Base-by-base conservation (phyloP, 495 filamentous ascomycete genomes). In the Penicillium arizonense region DNA sequence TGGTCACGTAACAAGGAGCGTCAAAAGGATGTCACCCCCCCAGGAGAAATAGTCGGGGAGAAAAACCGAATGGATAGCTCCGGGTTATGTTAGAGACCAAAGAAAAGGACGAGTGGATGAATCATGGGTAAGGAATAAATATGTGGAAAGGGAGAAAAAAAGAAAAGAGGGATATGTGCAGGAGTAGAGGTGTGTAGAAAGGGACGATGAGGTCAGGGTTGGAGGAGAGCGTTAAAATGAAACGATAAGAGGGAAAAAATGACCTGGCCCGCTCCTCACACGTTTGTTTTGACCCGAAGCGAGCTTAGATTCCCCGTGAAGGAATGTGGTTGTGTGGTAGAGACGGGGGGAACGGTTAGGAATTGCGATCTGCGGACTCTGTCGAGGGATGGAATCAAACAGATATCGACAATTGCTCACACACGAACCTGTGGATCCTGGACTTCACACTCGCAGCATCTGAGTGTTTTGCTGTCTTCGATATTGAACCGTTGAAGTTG, bases 231-330 rank as follows among this genome's bases (percentile, higher is more conserved):
- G 43, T 33, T 40, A 28, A 28, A 33, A 38, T 34, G 37, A 50
- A 50, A 18, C 34, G 37, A 56, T 53, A 50, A 57, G 47, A 34
- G 39, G 36, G 50, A 44, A 53, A 57, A 53, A 61, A 53, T 18
- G 43, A 16, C 16, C 37, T 72, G 28, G 28, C 28, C 28, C 28
- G 28, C 28, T 30, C 28, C 28, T 30, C 28, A 30, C 28, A 30
- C 28, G 28, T 47, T 74, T 72, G 67, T 74, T 73, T 67, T 67
- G 71, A 65, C 63, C 68, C 28, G 18, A 24, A 51, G 42, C 41
- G 43, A 41, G 40, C 40, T 55, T 34, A n/a, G 35, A 39, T 44
- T 49, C 37, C 30, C 7, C 4, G 43, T 45, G 10, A 53, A 53
- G 56, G 63, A 56, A 65, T 59, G 63, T 64, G 63, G 53, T 54